phyloP scores from a whole-genome alignment of 257 asterid genomes.

The Misopates orontium region DNA sequence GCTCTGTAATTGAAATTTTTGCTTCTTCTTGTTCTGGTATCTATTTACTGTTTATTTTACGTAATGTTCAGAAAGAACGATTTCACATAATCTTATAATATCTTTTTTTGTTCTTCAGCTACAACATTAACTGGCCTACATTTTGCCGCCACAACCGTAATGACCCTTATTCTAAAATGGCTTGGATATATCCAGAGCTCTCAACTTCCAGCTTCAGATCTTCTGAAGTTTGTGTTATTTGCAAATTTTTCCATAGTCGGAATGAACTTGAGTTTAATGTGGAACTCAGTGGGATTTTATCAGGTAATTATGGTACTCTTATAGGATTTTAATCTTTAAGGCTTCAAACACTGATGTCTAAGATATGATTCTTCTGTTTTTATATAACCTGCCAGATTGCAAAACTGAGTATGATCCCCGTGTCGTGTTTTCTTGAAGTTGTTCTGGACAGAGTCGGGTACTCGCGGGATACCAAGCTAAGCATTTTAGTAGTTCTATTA shows the following conservation, averaged over 20 bases:
- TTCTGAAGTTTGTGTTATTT: too few relatives aligned
- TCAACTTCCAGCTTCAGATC: constrained; percentile 54
- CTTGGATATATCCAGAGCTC: constrained; percentile 58
- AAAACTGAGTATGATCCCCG: constrained; percentile 70
- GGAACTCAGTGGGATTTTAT: constrained; percentile 81
- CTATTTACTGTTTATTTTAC: too few relatives aligned
- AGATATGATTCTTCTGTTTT: background rate
- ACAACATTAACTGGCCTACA: constrained; percentile 76
- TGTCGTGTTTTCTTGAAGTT: constrained; percentile 64
- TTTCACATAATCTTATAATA: too few relatives aligned
- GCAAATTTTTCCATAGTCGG: too few relatives aligned
- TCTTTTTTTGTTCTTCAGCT: constrained; percentile 44
- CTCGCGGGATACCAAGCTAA: constrained; percentile 64
- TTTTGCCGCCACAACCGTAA: constrained; percentile 56
- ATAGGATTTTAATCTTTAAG: background rate
- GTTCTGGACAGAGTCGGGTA: constrained; percentile 58
- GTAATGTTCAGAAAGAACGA: too few relatives aligned
- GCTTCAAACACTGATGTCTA: background rate
- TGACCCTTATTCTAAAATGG: constrained; percentile 53
- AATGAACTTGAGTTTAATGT: constrained; percentile 76
- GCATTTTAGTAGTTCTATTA: constrained; percentile 60
- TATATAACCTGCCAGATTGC: constrained; percentile 53
- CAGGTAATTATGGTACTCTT: constrained; percentile 57
- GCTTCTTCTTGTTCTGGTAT: too few relatives aligned
- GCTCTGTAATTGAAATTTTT: too few relatives aligned